phyloP scores from a whole-genome alignment of 2,329 filamentous ascomycete genomes.

The Pleurostoma richardsiae region DNA sequence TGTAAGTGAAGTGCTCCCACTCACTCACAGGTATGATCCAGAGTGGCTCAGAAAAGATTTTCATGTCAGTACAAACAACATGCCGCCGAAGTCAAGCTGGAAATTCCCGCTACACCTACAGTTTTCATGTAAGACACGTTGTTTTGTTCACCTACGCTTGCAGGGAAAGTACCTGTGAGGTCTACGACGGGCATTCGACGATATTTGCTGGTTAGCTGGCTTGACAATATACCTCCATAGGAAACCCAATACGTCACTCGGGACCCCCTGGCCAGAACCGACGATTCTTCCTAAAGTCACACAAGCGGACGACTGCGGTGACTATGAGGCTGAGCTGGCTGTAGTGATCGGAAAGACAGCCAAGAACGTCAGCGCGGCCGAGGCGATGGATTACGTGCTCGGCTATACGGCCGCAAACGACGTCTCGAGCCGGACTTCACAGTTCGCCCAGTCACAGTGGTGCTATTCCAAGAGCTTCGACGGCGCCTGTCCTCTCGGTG shows the following conservation, averaged over 20 bases:
- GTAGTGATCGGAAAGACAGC: conserved; percentile 46
- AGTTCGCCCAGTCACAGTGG: conserved; percentile 50
- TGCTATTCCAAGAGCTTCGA: conserved; percentile 57
- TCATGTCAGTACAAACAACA: conserved; percentile 34
- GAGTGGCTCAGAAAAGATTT: neutral
- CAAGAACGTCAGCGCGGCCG: conserved; percentile 49
- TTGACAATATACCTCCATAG: conserved; percentile 7
- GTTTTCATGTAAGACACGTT: conserved; percentile 37
- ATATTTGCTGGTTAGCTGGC: too few relatives aligned
- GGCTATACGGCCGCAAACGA: conserved; percentile 56
- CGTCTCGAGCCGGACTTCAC: conserved; percentile 52
- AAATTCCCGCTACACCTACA: conserved; percentile 47
- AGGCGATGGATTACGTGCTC: conserved; percentile 55
- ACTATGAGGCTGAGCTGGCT: conserved; percentile 56
- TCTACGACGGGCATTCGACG: too few relatives aligned
- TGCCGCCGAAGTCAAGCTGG: conserved; percentile 45
- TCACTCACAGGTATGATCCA: neutral
- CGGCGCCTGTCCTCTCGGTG: conserved; percentile 44
- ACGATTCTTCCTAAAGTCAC: conserved; percentile 49
- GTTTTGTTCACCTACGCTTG: too few relatives aligned
- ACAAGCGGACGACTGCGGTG: conserved; percentile 46
- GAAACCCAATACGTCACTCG: conserved; percentile 49
- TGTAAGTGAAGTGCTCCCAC: conserved; percentile 18
- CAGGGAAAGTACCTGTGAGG: too few relatives aligned
- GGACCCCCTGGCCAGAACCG: conserved; percentile 47